Evolutionary conservation across 306 rosid genomes (phyloP), one percentile per base, ranked within the genome.

Genomic region (Malus sieversii): DNA sequence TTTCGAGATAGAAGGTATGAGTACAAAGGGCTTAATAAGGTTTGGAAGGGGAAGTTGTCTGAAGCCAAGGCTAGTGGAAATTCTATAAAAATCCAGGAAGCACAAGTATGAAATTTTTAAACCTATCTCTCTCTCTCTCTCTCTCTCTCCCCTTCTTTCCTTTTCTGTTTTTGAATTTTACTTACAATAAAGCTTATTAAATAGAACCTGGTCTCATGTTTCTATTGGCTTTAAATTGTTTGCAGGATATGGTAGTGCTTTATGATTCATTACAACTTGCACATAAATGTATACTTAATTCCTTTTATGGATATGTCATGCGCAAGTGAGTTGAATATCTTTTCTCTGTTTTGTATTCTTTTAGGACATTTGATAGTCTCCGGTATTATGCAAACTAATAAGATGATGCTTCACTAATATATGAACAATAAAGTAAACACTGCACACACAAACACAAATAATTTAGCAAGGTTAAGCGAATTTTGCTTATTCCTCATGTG

Each of bases 1-100:
- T 95, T 95, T 78, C 97, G 98, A 63, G 98, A 95, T 85, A 87
- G 98, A 86, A 90, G 98, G 82, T 95, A 95, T 46, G 98, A 95
- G 68, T 95, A 95, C 86, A 95, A 95, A 83, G 97, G 97, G 66
- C 98, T 92, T 67, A 95, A 95, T 83, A 95, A 95, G 85, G 92
- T 86, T 80, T 95, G 98, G 98, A 95, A 95, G 85, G 97, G 98
- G 80, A 92, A 89, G 82, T 75, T 95, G 64, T 87, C 92, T 29
- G 96, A 90, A 74, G 98, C 98, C 73, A 95, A 95, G 83, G 88
- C 96, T 82, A 84, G 90, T 77, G 96, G 93, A 82, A 93, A 93
- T 85, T 85, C 92, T 78, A 88, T 91, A 22, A 88, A 84, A 85
- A 88, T 93, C 80, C 98, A 93, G 88, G 98, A 93, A 86, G 98